These are phyloP conservation scores for Epichloe scottii DNA, from an alignment of 2,329 filamentous ascomycete genomes.

Conservation along the genomic window DNA sequence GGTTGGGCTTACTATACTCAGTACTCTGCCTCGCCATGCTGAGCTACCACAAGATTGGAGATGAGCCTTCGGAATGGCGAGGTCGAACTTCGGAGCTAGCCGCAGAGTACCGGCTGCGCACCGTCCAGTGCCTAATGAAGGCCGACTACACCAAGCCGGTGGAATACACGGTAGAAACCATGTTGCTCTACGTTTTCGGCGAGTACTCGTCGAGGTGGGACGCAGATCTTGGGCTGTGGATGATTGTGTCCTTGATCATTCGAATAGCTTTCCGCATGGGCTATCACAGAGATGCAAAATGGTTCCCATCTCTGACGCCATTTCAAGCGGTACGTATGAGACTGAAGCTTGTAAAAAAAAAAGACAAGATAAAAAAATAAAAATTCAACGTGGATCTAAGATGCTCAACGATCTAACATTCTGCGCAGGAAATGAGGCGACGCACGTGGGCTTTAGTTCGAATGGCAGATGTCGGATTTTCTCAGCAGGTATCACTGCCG, in stretches of 20 bases:
- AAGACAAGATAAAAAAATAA: too few relatives aligned
- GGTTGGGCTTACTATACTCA: slow-evolving; percentile 65
- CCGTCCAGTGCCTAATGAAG: slow-evolving; percentile 64
- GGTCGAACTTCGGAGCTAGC: slow-evolving; percentile 50
- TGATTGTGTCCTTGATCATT: slow-evolving; percentile 43
- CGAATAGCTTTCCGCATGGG: slow-evolving; percentile 56
- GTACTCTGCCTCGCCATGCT: slow-evolving; percentile 67
- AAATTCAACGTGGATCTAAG: too few relatives aligned
- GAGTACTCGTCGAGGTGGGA: slow-evolving; percentile 65
- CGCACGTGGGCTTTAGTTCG: slow-evolving; percentile 59
- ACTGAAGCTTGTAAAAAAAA: too few relatives aligned
- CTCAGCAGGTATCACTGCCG: slow-evolving; percentile 55
- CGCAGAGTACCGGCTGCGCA: slow-evolving; percentile 54
- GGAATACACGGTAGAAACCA: slow-evolving; percentile 65
- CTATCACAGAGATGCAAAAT: slow-evolving; percentile 66
- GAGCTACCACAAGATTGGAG: slow-evolving; percentile 66
- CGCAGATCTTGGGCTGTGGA: slow-evolving; percentile 55
- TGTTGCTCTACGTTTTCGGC: slow-evolving; percentile 63
- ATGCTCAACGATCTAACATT: background rate
- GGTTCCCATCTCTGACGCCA: slow-evolving; percentile 57
- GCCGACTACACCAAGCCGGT: slow-evolving; percentile 67
- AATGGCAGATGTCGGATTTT: slow-evolving; percentile 65
- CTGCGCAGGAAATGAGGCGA: slow-evolving; percentile 52
- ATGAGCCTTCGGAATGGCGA: slow-evolving; percentile 68
- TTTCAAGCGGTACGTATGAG: slow-evolving; percentile 49